Conservation (phyloP, 2,329 filamentous ascomycete genomes). For the Grosmannia huntii region DNA sequence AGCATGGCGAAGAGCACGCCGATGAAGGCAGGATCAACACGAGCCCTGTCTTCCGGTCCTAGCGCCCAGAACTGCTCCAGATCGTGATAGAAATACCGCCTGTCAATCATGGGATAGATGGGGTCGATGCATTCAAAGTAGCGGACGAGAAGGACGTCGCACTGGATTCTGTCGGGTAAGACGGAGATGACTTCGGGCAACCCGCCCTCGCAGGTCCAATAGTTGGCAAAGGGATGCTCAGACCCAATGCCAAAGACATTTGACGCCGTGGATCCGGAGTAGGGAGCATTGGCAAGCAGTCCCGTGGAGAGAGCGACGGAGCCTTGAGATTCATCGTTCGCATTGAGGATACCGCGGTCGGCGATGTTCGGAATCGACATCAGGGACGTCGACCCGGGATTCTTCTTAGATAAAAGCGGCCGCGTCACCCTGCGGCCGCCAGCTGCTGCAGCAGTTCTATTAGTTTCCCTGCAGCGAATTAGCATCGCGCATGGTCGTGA, state of each 20-base stretch:
- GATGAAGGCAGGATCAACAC: conserved; percentile 54
- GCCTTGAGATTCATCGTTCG: conserved; percentile 29
- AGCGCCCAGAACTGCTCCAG: conserved; percentile 69
- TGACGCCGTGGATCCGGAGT: conserved; percentile 55
- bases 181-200: conserved; percentile 63
- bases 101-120: conserved; percentile 69
- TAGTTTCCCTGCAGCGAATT: conserved; percentile 38
- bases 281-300: conserved; percentile 60
- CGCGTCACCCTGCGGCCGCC: conserved; percentile 45
- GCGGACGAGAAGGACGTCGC: conserved; percentile 52
- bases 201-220: conserved; percentile 71
- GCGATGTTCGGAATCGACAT: conserved; percentile 40
- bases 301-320: conserved; percentile 44
- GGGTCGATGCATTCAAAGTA: conserved; percentile 65
- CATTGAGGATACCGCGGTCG: conserved; percentile 35
- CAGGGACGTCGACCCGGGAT: conserved; percentile 23
- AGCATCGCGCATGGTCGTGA: not conserved
- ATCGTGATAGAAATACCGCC: conserved; percentile 62
- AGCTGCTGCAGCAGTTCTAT: conserved; percentile 28
- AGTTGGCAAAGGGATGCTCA: conserved; percentile 70
- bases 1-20: conserved; percentile 67
- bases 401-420: conserved; percentile 38
- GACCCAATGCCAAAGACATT: conserved; percentile 73
- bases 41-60: conserved; percentile 39
- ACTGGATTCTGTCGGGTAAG: conserved; percentile 62